Base-by-base conservation (phyloP, 2,329 filamentous ascomycete species). In the Botrytis aclada region DNA sequence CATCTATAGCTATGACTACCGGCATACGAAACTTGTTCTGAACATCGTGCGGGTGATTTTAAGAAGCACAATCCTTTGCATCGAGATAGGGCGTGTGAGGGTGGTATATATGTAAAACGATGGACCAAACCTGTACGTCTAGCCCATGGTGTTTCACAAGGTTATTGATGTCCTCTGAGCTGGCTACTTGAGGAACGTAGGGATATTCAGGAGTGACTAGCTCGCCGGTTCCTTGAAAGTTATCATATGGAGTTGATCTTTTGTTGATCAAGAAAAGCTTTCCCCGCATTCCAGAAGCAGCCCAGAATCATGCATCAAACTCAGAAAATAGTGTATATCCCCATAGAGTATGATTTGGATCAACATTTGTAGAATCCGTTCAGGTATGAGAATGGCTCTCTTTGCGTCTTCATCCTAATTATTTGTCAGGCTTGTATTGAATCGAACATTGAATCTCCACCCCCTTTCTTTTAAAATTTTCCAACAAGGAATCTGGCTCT, bases 381-480 rank as follows among this genome's bases (percentile, higher is more conserved):
- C 43, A 22, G 47, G 43, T 51, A 20, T 43, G 43, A 51, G 37
- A 66, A 20, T 45, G 34, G 47, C 14, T 16, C 32, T 51, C 32
- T 18, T 51, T 51, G 14, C 20, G 14, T 37, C 43, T 51, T 65
- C 12, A 14, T 51, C 25, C n/a, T 14, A n/a, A 25, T 34, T 66
- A 12, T 51, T 51, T 51, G 43, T 39, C 22, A 45, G 47, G 22
- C 47, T 66, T 51, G 45, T 51, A 51, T 66, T 8, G 63, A 51
- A 51, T 41, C 51, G 51, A 56, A 29, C 51, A 29, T 56, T 56
- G n/a, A 63, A 64, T 32, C 25, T 20, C 32, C 32, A 47, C 63
- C 63, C 45, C 63, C 43, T 65, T 51, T 66, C 63, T 66, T 66
- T 32, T 45, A 66, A 34, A 22, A 29, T 51, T 66, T 32, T 8